Evolutionary conservation across 257 asterid genomes (phyloP), one percentile per base, ranked within the genome.

Genomic region (Petunia secreta): DNA sequence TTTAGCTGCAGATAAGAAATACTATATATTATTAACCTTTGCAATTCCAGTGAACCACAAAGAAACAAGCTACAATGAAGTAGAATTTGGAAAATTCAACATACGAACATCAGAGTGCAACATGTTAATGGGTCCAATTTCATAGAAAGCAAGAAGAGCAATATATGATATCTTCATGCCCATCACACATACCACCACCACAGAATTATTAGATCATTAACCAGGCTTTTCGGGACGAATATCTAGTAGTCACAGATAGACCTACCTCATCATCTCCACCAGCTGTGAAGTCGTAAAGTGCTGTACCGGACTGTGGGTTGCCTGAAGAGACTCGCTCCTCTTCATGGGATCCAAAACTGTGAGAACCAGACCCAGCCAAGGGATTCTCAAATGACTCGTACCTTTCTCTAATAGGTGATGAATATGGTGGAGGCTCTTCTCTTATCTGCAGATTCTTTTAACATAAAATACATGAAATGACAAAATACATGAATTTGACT

Each of bases 251-350:
- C 39, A 53, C 36, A 3, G 71, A 54, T 63, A 55, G 57, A 79
- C 80, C 80, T 85, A 94, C 99, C 98, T 96, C 99, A 84, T 96
- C 99, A 85, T 96, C 98, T 58, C 99, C 99, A 54, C 99, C 99
- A 79, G 99, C 99, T 81, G 94, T 92, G 89, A 96, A 96, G 88
- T 96, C 99, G 89, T 96, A 96, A 75, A 96, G 93, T 54, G 99
- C 99, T 80, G 94, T 68, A 75, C 98, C 99, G 41, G 62, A 80
- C 85, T 92, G 91, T 67, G 90, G 85, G 88, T 89, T 88, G 62
- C 95, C 91, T 8, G 98, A 91, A 89, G 98, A 92, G 79, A 85
- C 58, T 60, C 91, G 92, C 60, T 89, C 93, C 11, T 89, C 99
- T 71, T 92, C 95, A 50, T 79, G 89, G 43, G 91, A 84, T 63